Evolutionary conservation across 345 rosid genomes (phyloP).

Genomic region (Eucalyptus shirleyi): DNA sequence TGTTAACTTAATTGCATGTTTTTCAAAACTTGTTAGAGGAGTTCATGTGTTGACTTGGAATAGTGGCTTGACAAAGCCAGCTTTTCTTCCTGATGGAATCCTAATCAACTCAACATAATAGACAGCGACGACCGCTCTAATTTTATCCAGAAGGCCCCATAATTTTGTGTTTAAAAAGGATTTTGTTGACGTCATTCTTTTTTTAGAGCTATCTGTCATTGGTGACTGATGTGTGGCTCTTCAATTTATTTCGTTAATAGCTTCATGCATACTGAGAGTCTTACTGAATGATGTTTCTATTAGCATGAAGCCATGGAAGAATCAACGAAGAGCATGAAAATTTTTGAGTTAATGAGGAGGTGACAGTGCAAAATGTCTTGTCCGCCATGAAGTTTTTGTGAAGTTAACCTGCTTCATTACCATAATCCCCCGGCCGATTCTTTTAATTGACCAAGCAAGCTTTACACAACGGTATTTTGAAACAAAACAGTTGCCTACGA

Average conservation of each 20-base stretch:
- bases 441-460: neutral
- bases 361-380: neutral
- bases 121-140: neutral
- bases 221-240: neutral
- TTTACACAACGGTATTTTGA: neutral
- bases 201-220: neutral
- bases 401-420: neutral
- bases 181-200: neutral
- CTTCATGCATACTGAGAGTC: neutral
- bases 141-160: neutral
- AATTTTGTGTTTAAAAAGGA: neutral
- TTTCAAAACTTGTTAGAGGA: neutral
- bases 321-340: neutral
- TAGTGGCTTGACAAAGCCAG: neutral
- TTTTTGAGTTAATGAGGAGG: neutral
- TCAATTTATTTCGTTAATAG: neutral
- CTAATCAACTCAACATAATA: neutral
- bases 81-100: neutral
- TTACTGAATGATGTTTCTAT: too few relatives aligned
- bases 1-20: neutral
- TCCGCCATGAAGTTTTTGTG: neutral
- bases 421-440: neutral
- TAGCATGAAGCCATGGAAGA: neutral
- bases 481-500: neutral
- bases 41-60: neutral